These are phyloP conservation scores for Canariomyces notabilis DNA, from an alignment of 2,329 filamentous ascomycete genomes.

Conservation along the genomic window DNA sequence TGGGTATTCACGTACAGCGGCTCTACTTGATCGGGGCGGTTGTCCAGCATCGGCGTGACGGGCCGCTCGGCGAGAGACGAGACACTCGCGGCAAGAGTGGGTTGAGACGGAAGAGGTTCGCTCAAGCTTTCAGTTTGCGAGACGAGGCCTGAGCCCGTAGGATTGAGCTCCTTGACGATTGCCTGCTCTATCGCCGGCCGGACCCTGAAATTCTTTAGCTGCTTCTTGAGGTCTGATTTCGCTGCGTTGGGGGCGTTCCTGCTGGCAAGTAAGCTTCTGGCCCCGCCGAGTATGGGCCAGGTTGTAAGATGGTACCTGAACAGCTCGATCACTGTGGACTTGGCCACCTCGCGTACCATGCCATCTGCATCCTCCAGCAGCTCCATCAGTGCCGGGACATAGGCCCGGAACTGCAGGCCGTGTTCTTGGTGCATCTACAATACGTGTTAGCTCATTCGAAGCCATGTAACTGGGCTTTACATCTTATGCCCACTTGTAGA, in stretches of 20 bases:
- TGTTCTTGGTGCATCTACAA: slow-evolving; percentile 75
- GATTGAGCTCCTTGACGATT: slow-evolving; percentile 69
- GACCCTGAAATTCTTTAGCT: slow-evolving; percentile 78
- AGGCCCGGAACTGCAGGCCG: slow-evolving; percentile 72
- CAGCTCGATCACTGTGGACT: slow-evolving; percentile 76
- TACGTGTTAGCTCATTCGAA: slow-evolving; percentile 22
- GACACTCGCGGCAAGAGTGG: slow-evolving; percentile 45
- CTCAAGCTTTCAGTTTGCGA: slow-evolving; percentile 38
- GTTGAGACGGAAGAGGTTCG: slow-evolving; percentile 30
- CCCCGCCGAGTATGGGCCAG: background rate
- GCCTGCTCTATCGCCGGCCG: slow-evolving; percentile 78
- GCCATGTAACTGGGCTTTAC: background rate
- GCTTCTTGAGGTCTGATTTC: slow-evolving; percentile 82
- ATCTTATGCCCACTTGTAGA: slow-evolving; percentile 52
- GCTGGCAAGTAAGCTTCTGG: slow-evolving; percentile 1
- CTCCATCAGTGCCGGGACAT: slow-evolving; percentile 77
- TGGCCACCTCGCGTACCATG: slow-evolving; percentile 78
- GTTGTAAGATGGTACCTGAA: slow-evolving; percentile 57
- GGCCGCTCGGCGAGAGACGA: slow-evolving; percentile 51
- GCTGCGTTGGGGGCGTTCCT: slow-evolving; percentile 75
- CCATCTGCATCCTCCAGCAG: slow-evolving; percentile 87
- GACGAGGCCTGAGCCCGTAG: slow-evolving; percentile 35
- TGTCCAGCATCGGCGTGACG: slow-evolving; percentile 58
- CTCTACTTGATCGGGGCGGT: slow-evolving; percentile 65
- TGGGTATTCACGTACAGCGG: slow-evolving; percentile 79